Evolutionary conservation across 257 asterid genomes (phyloP).

Genomic region (Jaltomata sinuosa): DNA sequence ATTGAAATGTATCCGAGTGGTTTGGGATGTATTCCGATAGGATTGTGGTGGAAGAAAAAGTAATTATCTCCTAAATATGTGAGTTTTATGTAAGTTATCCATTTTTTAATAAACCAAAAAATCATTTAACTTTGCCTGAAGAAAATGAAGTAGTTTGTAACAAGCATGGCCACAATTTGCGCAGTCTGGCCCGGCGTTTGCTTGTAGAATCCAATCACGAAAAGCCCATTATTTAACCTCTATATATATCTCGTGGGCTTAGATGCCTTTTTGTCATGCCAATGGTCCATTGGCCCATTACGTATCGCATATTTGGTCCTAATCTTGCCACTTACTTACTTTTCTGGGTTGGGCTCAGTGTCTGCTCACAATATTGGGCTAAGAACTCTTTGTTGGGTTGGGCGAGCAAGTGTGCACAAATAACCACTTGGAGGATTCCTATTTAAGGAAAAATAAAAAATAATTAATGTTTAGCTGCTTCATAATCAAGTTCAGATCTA

Average conservation of each 20-base stretch:
- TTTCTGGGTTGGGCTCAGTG: background rate
- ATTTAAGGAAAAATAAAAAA: too few relatives aligned
- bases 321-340: too few relatives aligned
- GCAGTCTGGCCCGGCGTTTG: background rate
- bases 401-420: too few relatives aligned
- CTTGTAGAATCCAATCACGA: background rate
- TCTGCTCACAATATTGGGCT: background rate
- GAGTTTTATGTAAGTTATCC: too few relatives aligned
- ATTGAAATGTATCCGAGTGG: too few relatives aligned
- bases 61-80: too few relatives aligned
- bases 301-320: too few relatives aligned
- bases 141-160: background rate
- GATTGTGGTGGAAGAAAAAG: too few relatives aligned
- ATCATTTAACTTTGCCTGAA: background rate
- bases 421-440: too few relatives aligned
- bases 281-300: background rate
- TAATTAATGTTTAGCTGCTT: too few relatives aligned
- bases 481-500: too few relatives aligned
- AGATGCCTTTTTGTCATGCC: background rate
- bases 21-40: too few relatives aligned
- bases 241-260: background rate
- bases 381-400: background rate
- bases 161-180: background rate
- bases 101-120: background rate
- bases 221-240: background rate